These are phyloP conservation scores for Pelargonium myrrhifolium DNA, from an alignment of 441 rosid species.

Conservation along the genomic window DNA sequence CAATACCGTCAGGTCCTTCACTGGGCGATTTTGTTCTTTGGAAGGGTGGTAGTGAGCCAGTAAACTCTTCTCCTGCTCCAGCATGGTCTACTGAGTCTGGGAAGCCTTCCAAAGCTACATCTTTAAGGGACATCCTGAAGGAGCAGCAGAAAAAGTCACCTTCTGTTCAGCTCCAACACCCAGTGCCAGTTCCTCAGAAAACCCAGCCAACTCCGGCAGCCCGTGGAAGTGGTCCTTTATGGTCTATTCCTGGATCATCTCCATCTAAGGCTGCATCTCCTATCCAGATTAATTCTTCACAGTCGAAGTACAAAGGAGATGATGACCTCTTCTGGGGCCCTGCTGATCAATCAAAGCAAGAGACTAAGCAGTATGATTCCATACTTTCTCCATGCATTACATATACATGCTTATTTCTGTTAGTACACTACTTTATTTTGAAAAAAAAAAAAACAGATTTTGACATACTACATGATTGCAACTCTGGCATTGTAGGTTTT, in stretches of 20 bases:
- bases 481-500: neutral
- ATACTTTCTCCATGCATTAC: slow-evolving; percentile 13
- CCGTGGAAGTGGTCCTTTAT: slow-evolving; percentile 37
- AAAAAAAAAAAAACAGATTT: neutral
- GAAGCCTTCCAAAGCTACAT: slow-evolving; percentile 55
- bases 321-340: slow-evolving; percentile 99
- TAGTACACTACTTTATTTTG: neutral
- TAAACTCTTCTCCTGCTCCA: slow-evolving; percentile 46
- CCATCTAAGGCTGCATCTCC: slow-evolving; percentile 61
- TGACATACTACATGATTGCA: neutral
- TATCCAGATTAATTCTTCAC: slow-evolving; percentile 44
- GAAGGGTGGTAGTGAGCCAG: slow-evolving; percentile 53
- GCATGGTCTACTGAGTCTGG: slow-evolving; percentile 84
- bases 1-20: slow-evolving; percentile 89
- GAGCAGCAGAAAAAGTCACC: slow-evolving; percentile 78
- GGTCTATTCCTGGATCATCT: slow-evolving; percentile 57
- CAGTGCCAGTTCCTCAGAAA: slow-evolving; percentile 47
- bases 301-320: slow-evolving; percentile 59
- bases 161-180: slow-evolving; percentile 39
- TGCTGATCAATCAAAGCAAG: slow-evolving; percentile 63
- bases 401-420: neutral
- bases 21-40: slow-evolving; percentile 90
- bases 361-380: slow-evolving; percentile 59
- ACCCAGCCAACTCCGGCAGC: slow-evolving; percentile 43
- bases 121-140: slow-evolving; percentile 82